Evolutionary conservation across 192 early-diverging fungal genomes (phyloP).

Genomic region (Coemansia furcata): DNA sequence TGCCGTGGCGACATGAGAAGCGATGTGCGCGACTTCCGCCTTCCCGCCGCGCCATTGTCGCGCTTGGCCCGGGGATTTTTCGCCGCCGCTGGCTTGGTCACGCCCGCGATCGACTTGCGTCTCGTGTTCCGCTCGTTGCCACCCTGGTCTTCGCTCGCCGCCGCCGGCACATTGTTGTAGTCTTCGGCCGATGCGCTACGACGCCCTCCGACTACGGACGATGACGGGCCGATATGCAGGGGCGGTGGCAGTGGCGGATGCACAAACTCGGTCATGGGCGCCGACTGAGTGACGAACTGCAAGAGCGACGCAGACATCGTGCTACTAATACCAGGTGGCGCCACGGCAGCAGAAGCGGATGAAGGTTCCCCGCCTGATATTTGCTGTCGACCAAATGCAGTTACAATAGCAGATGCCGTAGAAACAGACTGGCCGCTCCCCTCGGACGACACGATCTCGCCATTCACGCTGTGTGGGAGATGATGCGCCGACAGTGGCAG

Average conservation of each 20-base stretch:
- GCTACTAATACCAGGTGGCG: neutral
- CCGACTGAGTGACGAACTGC: conserved; percentile 31
- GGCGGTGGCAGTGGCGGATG: conserved; percentile 44
- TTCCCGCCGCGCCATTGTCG: neutral
- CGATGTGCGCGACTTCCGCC: conserved; percentile 22
- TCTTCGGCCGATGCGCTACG: neutral
- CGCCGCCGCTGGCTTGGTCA: neutral
- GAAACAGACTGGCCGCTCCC: neutral
- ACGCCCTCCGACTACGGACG: neutral
- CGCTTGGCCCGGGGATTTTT: neutral
- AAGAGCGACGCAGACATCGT: conserved; percentile 4
- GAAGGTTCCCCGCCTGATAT: neutral
- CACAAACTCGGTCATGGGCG: conserved; percentile 35
- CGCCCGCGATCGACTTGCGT: conserved; percentile 14
- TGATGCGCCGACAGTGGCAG: conserved; percentile 49
- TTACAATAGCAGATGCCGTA: neutral
- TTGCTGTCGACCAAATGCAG: neutral
- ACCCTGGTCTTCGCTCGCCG: neutral
- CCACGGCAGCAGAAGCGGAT: neutral
- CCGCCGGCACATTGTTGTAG: neutral
- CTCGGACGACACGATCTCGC: conserved; percentile 15
- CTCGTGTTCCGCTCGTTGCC: neutral
- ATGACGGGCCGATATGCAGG: conserved; percentile 32
- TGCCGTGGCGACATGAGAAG: conserved; percentile 30
- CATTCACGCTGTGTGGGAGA: conserved; percentile 34